Conservation (phyloP, 768 basidiomycete genomes). For the Suillus paluster region DNA sequence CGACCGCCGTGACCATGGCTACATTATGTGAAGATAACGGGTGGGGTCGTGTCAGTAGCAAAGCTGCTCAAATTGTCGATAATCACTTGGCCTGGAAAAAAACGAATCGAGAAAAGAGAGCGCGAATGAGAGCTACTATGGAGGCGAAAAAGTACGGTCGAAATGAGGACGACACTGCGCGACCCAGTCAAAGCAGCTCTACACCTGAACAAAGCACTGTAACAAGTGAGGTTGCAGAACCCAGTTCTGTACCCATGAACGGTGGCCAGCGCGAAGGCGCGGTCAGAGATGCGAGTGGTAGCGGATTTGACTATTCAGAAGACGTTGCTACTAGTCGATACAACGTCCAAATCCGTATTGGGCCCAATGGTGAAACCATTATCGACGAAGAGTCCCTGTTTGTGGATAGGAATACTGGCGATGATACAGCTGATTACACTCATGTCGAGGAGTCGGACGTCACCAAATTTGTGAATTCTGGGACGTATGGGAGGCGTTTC, state of each 20-base stretch:
- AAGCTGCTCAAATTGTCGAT: constrained; percentile 69
- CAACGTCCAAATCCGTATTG: constrained; percentile 86
- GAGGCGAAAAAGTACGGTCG: constrained; percentile 79
- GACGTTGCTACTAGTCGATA: constrained; percentile 68
- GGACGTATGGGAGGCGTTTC: constrained; percentile 78
- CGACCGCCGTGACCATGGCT: constrained; percentile 86
- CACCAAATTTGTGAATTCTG: constrained; percentile 85
- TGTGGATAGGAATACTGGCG: constrained; percentile 72
- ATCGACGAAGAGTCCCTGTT: constrained; percentile 86
- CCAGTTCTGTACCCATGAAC: constrained; percentile 7
- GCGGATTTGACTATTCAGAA: constrained; percentile 74
- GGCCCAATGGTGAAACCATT: constrained; percentile 84
- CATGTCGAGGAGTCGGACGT: constrained; percentile 84
- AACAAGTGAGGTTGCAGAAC: constrained; percentile 14
- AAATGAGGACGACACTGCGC: constrained; percentile 51
- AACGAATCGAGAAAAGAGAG: constrained; percentile 67
- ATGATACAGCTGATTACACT: constrained; percentile 72
- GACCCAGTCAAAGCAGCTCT: constrained; percentile 14
- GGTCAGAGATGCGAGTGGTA: constrained; percentile 50
- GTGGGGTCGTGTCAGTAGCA: constrained; percentile 78
- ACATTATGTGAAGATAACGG: constrained; percentile 77
- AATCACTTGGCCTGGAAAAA: constrained; percentile 78
- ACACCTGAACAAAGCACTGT: constrained; percentile 13
- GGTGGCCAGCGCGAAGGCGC: constrained; percentile 16
- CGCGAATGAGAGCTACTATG: constrained; percentile 62